Conservation (phyloP, 176 grass and related monocot species). For the Metroxylon sagu region DNA sequence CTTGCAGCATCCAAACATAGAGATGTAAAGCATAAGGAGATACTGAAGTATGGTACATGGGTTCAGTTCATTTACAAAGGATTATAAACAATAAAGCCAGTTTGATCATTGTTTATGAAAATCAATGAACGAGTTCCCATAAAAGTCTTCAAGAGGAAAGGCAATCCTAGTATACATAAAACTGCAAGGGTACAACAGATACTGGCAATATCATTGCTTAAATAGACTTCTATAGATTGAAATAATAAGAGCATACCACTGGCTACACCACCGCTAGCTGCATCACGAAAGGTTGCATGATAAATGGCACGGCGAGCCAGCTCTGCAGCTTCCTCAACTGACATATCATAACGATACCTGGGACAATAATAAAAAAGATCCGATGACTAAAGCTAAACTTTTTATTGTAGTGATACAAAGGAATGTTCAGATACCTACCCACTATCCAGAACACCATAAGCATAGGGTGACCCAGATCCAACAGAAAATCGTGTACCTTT, state of each 20-base stretch:
- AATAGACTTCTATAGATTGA: no score
- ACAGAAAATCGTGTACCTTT: conserved; percentile 82
- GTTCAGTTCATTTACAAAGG: no score
- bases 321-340: conserved; percentile 71
- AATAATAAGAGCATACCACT: conserved; percentile 52
- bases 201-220: no score
- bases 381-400: background rate
- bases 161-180: no score
- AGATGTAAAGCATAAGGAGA: no score
- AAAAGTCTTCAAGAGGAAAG: no score
- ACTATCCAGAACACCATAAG: conserved; percentile 81
- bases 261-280: conserved; percentile 80
- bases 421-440: conserved; percentile 33
- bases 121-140: no score
- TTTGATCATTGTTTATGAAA: no score
- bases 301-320: conserved; percentile 82
- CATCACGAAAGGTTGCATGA: conserved; percentile 85
- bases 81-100: no score
- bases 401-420: background rate
- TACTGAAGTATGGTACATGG: no score
- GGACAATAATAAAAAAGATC: conserved; percentile 16
- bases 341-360: conserved; percentile 75
- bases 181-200: no score
- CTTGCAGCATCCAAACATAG: no score
- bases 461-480: conserved; percentile 88